Conservation (phyloP, 805 yeast genomes). For the Sugiyamaella floridensis region DNA sequence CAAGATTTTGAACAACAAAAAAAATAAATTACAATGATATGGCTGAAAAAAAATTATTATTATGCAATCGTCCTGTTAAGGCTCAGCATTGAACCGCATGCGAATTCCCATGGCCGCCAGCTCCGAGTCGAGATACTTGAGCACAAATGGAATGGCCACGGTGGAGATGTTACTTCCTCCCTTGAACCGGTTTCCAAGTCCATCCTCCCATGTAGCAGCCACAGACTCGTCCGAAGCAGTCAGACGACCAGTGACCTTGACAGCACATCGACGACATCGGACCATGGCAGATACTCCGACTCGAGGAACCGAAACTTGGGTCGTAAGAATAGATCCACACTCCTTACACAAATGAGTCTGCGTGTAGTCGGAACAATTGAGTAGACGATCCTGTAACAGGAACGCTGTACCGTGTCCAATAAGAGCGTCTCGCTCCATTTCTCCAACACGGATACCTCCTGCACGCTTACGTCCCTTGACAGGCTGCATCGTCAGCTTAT, state of each 20-base stretch:
- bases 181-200: conserved; percentile 80
- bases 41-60: too few species aligned
- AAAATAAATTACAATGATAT: background rate
- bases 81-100: conserved; percentile 81
- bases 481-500: conserved; percentile 96
- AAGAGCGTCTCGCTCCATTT: conserved; percentile 98
- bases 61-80: conserved; percentile 16
- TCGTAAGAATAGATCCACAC: conserved; percentile 87
- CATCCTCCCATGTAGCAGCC: conserved; percentile 89
- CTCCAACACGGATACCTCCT: conserved; percentile 99
- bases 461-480: conserved; percentile 98
- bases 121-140: conserved; percentile 91
- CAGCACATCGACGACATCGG: conserved; percentile 89
- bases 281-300: conserved; percentile 72
- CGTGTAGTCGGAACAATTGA: conserved; percentile 93
- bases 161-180: conserved; percentile 95
- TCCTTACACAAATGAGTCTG: conserved; percentile 84
- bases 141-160: conserved; percentile 92
- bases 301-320: conserved; percentile 86
- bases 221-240: conserved; percentile 36
- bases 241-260: conserved; percentile 47
- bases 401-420: conserved; percentile 98
- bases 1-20: too few species aligned
- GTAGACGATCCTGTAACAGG: conserved; percentile 85
- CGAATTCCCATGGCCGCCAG: conserved; percentile 96